These are phyloP conservation scores for Mucor plumbeus DNA, from an alignment of 371 early-diverging fungal species.

Conservation along the genomic window DNA sequence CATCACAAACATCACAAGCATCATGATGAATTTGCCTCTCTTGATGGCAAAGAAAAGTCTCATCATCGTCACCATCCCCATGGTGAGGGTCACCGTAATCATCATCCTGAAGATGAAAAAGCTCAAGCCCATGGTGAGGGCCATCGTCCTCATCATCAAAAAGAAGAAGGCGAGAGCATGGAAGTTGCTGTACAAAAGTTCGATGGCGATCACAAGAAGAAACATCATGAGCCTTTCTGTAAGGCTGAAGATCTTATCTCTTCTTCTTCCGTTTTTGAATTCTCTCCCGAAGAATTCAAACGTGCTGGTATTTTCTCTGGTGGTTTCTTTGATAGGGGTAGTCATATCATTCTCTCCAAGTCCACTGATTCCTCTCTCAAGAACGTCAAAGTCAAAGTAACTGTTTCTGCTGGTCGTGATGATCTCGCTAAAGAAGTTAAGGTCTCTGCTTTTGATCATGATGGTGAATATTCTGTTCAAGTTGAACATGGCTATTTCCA, in stretches of 20 bases:
- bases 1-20: slow-evolving; percentile 5
- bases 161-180: not conserved
- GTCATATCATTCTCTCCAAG: slow-evolving; percentile 23
- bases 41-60: not conserved
- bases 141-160: slow-evolving; percentile 12
- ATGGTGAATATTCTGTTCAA: slow-evolving; percentile 39
- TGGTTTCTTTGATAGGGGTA: slow-evolving; percentile 23
- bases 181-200: not conserved
- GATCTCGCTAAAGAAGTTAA: slow-evolving; percentile 22
- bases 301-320: slow-evolving; percentile 22
- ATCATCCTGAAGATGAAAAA: not conserved
- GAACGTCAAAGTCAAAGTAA: slow-evolving; percentile 30
- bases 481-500: slow-evolving; percentile 27
- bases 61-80: slow-evolving; percentile 8
- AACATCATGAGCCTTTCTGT: slow-evolving; percentile 19
- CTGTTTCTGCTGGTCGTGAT: slow-evolving; percentile 24
- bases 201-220: slow-evolving; percentile 6
- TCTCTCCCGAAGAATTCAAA: slow-evolving; percentile 29
- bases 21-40: not conserved
- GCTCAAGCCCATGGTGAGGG: not conserved
- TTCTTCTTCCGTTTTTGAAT: slow-evolving; percentile 20
- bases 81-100: not conserved
- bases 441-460: slow-evolving; percentile 34
- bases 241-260: slow-evolving; percentile 20
- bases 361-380: slow-evolving; percentile 17